Evolutionary conservation across 1,284 basidiomycete species (phyloP), one percentile per base, ranked within the genome.

Genomic region (Tetrapyrgos nigripes): DNA sequence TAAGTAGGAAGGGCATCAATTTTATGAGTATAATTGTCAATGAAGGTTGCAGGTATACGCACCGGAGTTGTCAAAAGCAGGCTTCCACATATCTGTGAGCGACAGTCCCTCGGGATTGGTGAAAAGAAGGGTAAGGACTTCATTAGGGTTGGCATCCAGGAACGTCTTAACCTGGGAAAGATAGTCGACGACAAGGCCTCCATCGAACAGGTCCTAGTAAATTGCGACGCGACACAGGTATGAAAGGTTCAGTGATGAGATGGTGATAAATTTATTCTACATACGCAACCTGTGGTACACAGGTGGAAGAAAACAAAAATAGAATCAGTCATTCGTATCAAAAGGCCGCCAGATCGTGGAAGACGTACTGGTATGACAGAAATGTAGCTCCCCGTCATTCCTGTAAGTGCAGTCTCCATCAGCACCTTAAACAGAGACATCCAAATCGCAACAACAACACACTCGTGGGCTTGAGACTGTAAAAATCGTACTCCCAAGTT

Each of bases 91-190:
- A 29, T 77, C 73, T 1, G 76, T 65, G 3, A 87, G 73, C 1
- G 82, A 80, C 33, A 83, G 71, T 23, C 81, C 79, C 61, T 92
- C 89, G 3, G 82, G 83, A 72, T 92, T 92, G 50, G 89, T 89
- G 67, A 92, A 85, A 45, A 92, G 73, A 59, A 92, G 71, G 0
- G 89, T 89, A 59, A 92, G 66, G 60, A 92, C 88, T 72, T 93
- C 91, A 66, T 86, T 87, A 0, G 90, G 88, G 72, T 94, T 91
- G 3, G 78, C 72, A 58, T 84, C 81, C 37, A 92, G 74, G 80
- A 84, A 95, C 2, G 78, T 73, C 63, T 84, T 83, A 66, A 92
- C 87, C 14, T 70, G 78, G 13, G 72, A 66, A n/a, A 93, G 79
- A 70, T 90, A 92, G 60, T 75, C 72, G 9, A 79, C 70, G 11